Conservation (phyloP, 2,329 filamentous ascomycete species). For the Colletotrichum musae region DNA sequence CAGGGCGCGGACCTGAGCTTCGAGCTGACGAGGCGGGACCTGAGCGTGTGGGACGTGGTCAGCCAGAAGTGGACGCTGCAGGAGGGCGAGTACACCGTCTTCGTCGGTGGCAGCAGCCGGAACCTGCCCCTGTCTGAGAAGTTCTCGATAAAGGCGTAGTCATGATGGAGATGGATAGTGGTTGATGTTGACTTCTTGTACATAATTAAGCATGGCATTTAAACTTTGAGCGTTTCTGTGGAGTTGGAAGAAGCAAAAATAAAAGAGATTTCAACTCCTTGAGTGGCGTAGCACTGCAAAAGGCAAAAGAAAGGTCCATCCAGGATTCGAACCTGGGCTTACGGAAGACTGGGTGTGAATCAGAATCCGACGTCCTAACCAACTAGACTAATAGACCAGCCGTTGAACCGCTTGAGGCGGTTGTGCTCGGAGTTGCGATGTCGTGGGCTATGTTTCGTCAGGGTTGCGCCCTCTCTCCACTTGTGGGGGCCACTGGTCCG, state of each 20-base stretch:
- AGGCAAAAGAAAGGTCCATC: slow-evolving; percentile 43
- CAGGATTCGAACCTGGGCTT: slow-evolving; percentile 39
- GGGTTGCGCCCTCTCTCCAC: slow-evolving; percentile 6
- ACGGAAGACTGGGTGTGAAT: slow-evolving; percentile 16
- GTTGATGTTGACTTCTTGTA: too few relatives aligned
- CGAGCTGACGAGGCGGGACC: slow-evolving; percentile 71
- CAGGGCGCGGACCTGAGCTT: slow-evolving; percentile 60
- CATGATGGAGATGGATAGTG: too few relatives aligned
- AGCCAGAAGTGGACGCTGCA: slow-evolving; percentile 73
- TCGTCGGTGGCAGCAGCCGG: slow-evolving; percentile 64
- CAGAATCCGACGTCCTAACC: slow-evolving; percentile 39
- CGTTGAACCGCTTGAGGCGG: too few relatives aligned
- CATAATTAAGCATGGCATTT: too few relatives aligned
- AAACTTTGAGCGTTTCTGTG: neutral
- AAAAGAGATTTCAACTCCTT: neutral
- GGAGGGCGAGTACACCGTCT: slow-evolving; percentile 59
- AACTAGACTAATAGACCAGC: slow-evolving; percentile 37
- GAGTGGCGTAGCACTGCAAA: too few relatives aligned
- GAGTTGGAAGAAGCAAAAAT: neutral
- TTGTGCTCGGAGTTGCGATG: fast-evolving
- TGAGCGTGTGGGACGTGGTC: slow-evolving; percentile 76
- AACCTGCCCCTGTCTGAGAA: slow-evolving; percentile 55
- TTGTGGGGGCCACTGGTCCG: too few relatives aligned
- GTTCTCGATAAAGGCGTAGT: neutral
- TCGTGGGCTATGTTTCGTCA: neutral